phyloP scores from a whole-genome alignment of 495 filamentous ascomycete species.

The Xylaria acuta region DNA sequence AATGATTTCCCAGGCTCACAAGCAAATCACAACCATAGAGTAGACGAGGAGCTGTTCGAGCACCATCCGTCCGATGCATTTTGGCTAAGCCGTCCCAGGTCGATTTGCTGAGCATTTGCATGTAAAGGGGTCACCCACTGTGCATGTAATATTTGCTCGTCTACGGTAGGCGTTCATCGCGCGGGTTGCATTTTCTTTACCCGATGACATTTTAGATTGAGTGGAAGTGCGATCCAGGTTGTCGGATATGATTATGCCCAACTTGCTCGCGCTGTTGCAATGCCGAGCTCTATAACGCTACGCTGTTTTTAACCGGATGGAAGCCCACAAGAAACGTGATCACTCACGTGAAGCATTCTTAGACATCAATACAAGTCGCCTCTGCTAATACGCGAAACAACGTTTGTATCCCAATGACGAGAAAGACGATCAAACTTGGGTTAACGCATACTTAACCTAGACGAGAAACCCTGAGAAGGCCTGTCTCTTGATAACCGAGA shows the following conservation, averaged over 20 bases:
- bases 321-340: background rate
- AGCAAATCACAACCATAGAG: background rate
- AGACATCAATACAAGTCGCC: background rate
- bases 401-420: background rate
- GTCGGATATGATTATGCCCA: background rate
- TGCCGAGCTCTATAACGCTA: background rate
- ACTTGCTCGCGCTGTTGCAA: background rate
- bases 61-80: background rate
- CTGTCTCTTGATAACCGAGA: background rate
- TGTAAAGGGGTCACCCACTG: background rate
- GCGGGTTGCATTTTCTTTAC: background rate
- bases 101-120: background rate
- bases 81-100: background rate
- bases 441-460: background rate
- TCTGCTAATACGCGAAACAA: background rate
- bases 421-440: background rate
- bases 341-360: background rate
- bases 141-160: background rate
- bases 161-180: background rate
- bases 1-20: background rate
- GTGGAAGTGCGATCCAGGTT: conserved; percentile 10
- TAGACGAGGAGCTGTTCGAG: background rate
- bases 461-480: background rate
- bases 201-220: background rate
- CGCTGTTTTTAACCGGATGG: background rate